A percentile compares a stretch with the other conserved stretches of the same genome.
Conservation (phyloP, 2,329 filamentous ascomycete species). For the Elsinoe necatrix region DNA sequence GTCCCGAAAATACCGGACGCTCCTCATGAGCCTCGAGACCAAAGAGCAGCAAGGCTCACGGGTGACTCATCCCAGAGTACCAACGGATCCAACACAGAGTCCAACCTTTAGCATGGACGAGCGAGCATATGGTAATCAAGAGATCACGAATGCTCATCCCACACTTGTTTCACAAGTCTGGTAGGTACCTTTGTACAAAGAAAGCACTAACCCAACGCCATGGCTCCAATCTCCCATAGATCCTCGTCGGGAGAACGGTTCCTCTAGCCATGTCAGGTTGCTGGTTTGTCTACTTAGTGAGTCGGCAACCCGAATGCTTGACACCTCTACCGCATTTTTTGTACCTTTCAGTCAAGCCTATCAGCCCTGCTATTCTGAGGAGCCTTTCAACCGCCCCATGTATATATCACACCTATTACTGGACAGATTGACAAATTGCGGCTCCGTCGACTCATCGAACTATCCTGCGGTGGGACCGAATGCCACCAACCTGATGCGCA, state of each 20-base stretch:
- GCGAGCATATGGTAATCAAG: background rate
- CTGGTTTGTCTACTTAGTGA: background rate
- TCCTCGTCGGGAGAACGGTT: background rate
- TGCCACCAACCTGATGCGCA: background rate
- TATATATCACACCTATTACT: background rate
- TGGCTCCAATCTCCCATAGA: background rate
- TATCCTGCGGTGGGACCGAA: background rate
- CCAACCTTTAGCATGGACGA: background rate
- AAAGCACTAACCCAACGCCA: background rate
- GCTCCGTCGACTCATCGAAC: background rate
- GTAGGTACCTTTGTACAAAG: background rate
- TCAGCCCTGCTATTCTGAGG: background rate
- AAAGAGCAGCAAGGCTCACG: no score
- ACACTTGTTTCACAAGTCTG: background rate
- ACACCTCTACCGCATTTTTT: background rate
- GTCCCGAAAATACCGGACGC: background rate
- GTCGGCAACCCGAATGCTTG: conserved; percentile 1
- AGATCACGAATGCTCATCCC: background rate
- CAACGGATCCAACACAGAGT: background rate
- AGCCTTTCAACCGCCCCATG: background rate
- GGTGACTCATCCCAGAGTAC: background rate
- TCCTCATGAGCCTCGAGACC: no score
- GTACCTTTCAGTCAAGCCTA: background rate
- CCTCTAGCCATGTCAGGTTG: background rate
- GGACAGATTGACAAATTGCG: background rate